Base-by-base conservation (phyloP, 2,329 filamentous ascomycete species). In the Ophiostoma ips region DNA sequence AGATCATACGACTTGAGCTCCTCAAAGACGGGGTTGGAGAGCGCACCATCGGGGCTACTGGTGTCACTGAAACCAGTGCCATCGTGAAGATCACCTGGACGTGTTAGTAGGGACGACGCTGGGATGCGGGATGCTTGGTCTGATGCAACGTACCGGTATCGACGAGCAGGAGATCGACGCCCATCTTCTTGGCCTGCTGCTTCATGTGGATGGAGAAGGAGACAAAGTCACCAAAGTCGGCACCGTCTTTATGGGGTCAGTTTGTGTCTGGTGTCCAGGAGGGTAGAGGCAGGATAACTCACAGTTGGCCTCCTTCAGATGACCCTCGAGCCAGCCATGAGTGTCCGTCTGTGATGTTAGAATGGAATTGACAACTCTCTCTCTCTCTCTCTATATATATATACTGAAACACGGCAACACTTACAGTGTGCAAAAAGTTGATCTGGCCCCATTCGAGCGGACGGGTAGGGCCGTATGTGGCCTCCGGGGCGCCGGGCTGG, bases 181-280 rank as follows among this genome's bases (percentile, higher is more conserved):
- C 71, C 55, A 79, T 65, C 12, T 70, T 66, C 18, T 66, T 64
- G 4, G 79, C 78, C 56, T 73, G 76, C 50, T 72, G 63, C 61
- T 75, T 76, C 75, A 82, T 79, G 54, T 71, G 71, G 46, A 68
- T 70, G 12, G 72, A 69, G 58, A 82, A 81, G 50, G 73, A 73
- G 38, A 77, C 75, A 60, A 75, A 81, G 60, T 83, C 79, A 21
- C 79, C 79, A 76, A 77, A 82, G 58, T 83, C 79, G 2, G 77
- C 78, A 37, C 77, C 76, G 53, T 80, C 53, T 55, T 24, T 3
- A 3, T 30, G 24, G 11, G 15, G 48, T 49, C 19, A 49, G 48
- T 44, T 5, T 6, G 11, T 16, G 31, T 13, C 15, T 18, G 7
- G 31, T 13, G 34, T 16, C 19, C 41, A 13, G n/a, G 28, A 24